phyloP scores from a whole-genome alignment of 805 yeast genomes.

The Kluyveromyces lactis region DNA sequence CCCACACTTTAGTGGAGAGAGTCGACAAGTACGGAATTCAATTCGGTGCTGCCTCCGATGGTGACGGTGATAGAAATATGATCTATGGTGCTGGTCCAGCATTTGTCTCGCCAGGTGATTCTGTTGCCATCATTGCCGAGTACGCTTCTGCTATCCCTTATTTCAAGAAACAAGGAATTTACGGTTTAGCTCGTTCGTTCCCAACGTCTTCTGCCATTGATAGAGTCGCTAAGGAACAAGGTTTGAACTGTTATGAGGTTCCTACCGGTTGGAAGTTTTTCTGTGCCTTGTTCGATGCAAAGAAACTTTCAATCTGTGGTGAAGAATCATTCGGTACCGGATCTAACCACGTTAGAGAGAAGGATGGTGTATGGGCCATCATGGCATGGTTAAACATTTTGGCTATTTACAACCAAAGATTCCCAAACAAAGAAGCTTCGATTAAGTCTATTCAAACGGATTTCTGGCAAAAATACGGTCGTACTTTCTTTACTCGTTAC shows the following conservation, averaged over 20 bases:
- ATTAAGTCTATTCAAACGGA: conserved; percentile 72
- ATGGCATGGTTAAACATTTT: conserved; percentile 94
- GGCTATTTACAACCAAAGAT: conserved; percentile 65
- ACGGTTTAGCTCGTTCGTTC: conserved; percentile 95
- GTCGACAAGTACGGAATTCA: conserved; percentile 80
- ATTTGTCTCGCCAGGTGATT: conserved; percentile 96
- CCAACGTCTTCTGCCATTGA: conserved; percentile 95
- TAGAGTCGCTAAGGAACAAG: conserved; percentile 73
- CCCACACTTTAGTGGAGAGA: conserved; percentile 71
- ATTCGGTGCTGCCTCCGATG: conserved; percentile 98
- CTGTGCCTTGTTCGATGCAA: conserved; percentile 90
- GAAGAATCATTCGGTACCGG: conserved; percentile 99
- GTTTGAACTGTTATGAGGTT: conserved; percentile 77
- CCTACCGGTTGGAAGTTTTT: conserved; percentile 99
- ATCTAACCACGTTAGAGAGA: conserved; percentile 93
- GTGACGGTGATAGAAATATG: conserved; percentile 99
- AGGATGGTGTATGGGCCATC: conserved; percentile 97
- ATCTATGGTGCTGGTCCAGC: conserved; percentile 84
- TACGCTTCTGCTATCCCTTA: conserved; percentile 90
- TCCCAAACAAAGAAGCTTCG: conserved; percentile 53
- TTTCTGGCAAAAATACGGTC: conserved; percentile 89
- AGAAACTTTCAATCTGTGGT: conserved; percentile 92
- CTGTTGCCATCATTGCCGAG: conserved; percentile 95
- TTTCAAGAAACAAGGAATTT: conserved; percentile 73
- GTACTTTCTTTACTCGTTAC: conserved; percentile 94